phyloP scores from a whole-genome alignment of 495 filamentous ascomycete genomes.

The Penicillium canescens region DNA sequence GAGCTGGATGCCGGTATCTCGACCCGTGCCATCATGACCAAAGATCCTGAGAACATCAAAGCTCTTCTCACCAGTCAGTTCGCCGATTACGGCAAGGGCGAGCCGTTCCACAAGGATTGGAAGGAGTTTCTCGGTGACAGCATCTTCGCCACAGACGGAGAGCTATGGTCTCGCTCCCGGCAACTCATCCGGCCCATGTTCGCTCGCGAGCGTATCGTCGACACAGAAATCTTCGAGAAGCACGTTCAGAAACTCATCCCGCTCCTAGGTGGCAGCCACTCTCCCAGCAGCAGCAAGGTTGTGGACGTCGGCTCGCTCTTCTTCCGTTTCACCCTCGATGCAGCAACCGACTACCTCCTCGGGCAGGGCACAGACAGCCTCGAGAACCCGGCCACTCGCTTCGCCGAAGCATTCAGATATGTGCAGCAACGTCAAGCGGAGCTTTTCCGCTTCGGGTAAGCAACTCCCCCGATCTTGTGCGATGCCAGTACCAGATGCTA shows the following conservation, averaged over 20 bases:
- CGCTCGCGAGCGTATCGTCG: slow-evolving; percentile 73
- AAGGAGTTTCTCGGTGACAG: slow-evolving; percentile 72
- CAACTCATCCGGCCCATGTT: slow-evolving; percentile 84
- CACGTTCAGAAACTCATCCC: slow-evolving; percentile 70
- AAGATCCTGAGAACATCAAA: slow-evolving; percentile 68
- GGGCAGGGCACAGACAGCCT: slow-evolving; percentile 73
- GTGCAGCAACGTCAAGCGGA: slow-evolving; percentile 69
- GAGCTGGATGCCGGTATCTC: slow-evolving; percentile 58
- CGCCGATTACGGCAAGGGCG: slow-evolving; percentile 69
- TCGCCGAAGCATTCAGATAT: slow-evolving; percentile 74
- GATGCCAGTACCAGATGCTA: neutral
- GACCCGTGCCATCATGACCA: slow-evolving; percentile 61
- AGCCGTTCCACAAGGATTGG: slow-evolving; percentile 69
- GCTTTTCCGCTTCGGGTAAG: slow-evolving; percentile 55
- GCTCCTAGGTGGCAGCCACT: slow-evolving; percentile 49
- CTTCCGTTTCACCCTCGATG: slow-evolving; percentile 80
- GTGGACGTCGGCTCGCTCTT: slow-evolving; percentile 72
- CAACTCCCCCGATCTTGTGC: slow-evolving; percentile 8
- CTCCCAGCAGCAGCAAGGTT: slow-evolving; percentile 45
- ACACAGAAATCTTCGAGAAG: slow-evolving; percentile 77
- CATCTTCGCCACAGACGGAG: slow-evolving; percentile 79
- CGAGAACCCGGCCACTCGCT: slow-evolving; percentile 51
- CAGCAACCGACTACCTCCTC: slow-evolving; percentile 84
- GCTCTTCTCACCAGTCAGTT: slow-evolving; percentile 77
- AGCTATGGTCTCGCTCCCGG: slow-evolving; percentile 71